These are phyloP conservation scores for Coprinopsis cinerea DNA, from an alignment of 768 basidiomycete species.

Conservation along the genomic window DNA sequence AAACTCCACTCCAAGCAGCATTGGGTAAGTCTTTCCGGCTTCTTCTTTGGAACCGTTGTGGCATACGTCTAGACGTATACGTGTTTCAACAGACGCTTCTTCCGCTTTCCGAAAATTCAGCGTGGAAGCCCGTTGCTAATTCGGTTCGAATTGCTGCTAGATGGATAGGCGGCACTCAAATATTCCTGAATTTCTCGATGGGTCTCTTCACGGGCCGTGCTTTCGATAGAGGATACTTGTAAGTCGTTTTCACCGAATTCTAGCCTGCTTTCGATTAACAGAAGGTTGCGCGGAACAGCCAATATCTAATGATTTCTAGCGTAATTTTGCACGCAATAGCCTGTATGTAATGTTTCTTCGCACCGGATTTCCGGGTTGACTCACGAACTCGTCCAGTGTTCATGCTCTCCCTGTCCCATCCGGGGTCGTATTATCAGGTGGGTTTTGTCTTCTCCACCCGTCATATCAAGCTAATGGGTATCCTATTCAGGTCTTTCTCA, in stretches of 20 bases:
- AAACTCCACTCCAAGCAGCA: slow-evolving; percentile 19
- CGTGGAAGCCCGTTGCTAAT: background rate
- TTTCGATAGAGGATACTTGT: slow-evolving; percentile 52
- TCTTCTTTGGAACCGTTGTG: background rate
- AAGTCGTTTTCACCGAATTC: slow-evolving; percentile 21
- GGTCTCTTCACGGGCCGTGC: slow-evolving; percentile 41
- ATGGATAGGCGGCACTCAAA: slow-evolving; percentile 49
- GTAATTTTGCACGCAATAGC: slow-evolving; percentile 2
- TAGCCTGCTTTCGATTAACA: slow-evolving; percentile 8
- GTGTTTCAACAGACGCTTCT: background rate
- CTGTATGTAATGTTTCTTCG: background rate
- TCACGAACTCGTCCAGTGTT: slow-evolving; percentile 20
- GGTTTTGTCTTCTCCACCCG: too few species aligned
- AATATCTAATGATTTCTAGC: slow-evolving; percentile 8
- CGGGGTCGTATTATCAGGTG: slow-evolving; percentile 32
- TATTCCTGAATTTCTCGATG: slow-evolving; percentile 41
- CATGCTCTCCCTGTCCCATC: slow-evolving; percentile 28
- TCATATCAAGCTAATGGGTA: background rate
- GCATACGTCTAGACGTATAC: background rate
- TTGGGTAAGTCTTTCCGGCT: slow-evolving; percentile 18
- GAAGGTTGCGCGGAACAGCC: slow-evolving; percentile 14
- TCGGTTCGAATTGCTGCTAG: slow-evolving; percentile 14
- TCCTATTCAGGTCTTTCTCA: slow-evolving; percentile 38
- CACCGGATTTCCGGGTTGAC: slow-evolving; percentile 2
- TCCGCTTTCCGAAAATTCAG: background rate